Base-by-base conservation (phyloP, 1,284 basidiomycete genomes). In the Puccinia novopanici region DNA sequence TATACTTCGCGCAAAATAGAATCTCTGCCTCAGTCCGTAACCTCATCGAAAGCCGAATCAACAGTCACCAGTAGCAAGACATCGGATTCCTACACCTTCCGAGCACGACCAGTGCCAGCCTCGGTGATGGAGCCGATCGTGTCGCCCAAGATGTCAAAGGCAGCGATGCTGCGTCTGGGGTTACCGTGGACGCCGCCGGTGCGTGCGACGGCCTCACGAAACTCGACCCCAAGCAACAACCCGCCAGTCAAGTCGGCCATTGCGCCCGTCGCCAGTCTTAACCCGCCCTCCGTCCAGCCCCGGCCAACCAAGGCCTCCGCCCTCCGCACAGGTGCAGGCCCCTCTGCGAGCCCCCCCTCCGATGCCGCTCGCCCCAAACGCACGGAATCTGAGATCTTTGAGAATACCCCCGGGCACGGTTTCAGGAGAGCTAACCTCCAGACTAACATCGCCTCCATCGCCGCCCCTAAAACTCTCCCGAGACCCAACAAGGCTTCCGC, bases 321-420 rank as follows among this genome's bases (percentile, higher is more conserved):
- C 63, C 37, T 76, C 4, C 57, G 74, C 12, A 54, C 42, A 6
- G 30, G 37, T n/a, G 59, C 27, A 3, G 37, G 12, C 54, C 13
- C 59, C 17, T 19, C 17, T 19, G 52, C 2, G 17, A 15, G 17
- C 15, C 27, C 30, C 15, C 17, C 30, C 3, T 17, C 30, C 3
- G 37, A 37, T 13, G 30, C 34, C 27, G 3, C 61, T 24, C 5
- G 59, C 30, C 37, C 45, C 24, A 50, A 52, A 12, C 61, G 48
- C n/a, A 76, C 57, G n/a, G 57, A 76, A 30, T 48, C 57, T 30
- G 19, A 61, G 10, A 76, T 76, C 55, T 76, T 76, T 50, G 57
- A 65, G 52, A 65, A 76, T 57, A 76, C 74, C 27, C 74, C 74
- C 27, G 74, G 74, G 13, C 74, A 76, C 63, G 59, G 57, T 3